Evolutionary conservation across 192 early-diverging fungal species (phyloP).

Genomic region (Coemansia reversa): DNA sequence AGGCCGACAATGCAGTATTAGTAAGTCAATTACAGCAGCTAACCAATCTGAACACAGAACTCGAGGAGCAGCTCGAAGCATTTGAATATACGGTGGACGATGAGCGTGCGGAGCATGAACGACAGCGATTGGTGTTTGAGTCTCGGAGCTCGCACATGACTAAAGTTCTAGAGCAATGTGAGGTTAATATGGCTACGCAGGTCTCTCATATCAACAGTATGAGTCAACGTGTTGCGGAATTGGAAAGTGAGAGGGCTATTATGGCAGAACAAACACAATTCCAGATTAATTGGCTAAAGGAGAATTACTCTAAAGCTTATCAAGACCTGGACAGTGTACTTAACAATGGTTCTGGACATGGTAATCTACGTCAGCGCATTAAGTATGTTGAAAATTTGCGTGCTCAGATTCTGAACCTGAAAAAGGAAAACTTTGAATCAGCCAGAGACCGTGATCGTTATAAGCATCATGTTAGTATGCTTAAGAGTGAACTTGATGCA

Average conservation of each 20-base stretch:
- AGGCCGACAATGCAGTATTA: slow-evolving; percentile 18
- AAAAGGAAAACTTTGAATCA: slow-evolving; percentile 45
- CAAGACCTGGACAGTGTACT: slow-evolving; percentile 39
- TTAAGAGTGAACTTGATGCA: slow-evolving; percentile 48
- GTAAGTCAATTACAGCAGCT: slow-evolving; percentile 10
- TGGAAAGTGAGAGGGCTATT: slow-evolving; percentile 45
- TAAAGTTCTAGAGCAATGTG: slow-evolving; percentile 40
- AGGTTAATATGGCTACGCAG: slow-evolving; percentile 39
- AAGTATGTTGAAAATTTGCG: slow-evolving; percentile 46
- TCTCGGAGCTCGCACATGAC: slow-evolving; percentile 19
- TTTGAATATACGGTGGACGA: slow-evolving; percentile 24
- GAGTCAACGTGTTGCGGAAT: slow-evolving; percentile 36
- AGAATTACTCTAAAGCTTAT: slow-evolving; percentile 47
- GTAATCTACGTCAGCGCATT: slow-evolving; percentile 48
- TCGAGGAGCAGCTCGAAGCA: slow-evolving; percentile 34
- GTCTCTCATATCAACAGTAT: slow-evolving; percentile 28
- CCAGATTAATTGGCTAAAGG: slow-evolving; percentile 54
- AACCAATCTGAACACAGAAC: slow-evolving; percentile 14
- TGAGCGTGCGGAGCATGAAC: slow-evolving; percentile 25
- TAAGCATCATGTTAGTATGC: slow-evolving; percentile 19
- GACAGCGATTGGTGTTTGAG: slow-evolving; percentile 17
- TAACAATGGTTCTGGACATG: slow-evolving; percentile 36
- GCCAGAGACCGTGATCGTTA: slow-evolving; percentile 33
- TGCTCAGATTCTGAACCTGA: slow-evolving; percentile 41
- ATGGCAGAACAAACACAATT: slow-evolving; percentile 49